These are phyloP conservation scores for Penicillium fuscoglaucum DNA, from an alignment of 2,329 filamentous ascomycete genomes.

Conservation along the genomic window DNA sequence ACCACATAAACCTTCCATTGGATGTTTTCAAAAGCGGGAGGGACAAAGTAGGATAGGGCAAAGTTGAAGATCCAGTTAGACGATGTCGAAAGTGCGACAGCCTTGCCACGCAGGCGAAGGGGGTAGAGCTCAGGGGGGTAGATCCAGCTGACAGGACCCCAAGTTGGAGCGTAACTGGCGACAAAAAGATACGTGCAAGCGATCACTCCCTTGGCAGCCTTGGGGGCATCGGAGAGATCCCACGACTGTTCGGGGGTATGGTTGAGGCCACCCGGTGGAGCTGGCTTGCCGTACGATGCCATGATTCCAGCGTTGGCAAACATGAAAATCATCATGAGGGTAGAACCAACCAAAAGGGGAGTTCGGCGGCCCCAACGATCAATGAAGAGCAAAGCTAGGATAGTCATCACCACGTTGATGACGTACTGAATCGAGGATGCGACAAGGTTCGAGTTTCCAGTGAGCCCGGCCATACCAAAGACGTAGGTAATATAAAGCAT, in stretches of 20 bases:
- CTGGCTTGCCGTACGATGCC: conserved; percentile 37
- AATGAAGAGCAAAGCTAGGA: conserved; percentile 73
- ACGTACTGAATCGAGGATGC: conserved; percentile 71
- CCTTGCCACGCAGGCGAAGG: conserved; percentile 63
- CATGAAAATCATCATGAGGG: conserved; percentile 57
- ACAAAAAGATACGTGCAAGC: conserved; percentile 73
- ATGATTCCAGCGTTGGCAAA: conserved; percentile 47
- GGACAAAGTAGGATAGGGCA: conserved; percentile 56
- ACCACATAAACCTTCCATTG: conserved; percentile 67
- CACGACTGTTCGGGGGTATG: conserved; percentile 40
- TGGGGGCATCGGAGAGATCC: conserved; percentile 42
- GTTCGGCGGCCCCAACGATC: conserved; percentile 73
- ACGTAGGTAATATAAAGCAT: conserved; percentile 68
- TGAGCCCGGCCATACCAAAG: conserved; percentile 69
- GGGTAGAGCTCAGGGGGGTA: conserved; percentile 66
- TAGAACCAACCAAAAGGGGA: conserved; percentile 63
- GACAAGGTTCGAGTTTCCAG: conserved; percentile 60
- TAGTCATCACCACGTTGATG: conserved; percentile 77
- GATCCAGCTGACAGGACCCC: conserved; percentile 60
- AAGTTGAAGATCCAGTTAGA: conserved; percentile 66
- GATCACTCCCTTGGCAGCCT: conserved; percentile 65
- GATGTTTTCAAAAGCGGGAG: conserved; percentile 58
- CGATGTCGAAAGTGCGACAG: conserved; percentile 60
- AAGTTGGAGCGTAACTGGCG: conserved; percentile 65
- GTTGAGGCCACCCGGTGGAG: conserved; percentile 45